These are phyloP conservation scores for Xylariales sp. DNA, from an alignment of 2,329 filamentous ascomycete species.

Conservation along the genomic window DNA sequence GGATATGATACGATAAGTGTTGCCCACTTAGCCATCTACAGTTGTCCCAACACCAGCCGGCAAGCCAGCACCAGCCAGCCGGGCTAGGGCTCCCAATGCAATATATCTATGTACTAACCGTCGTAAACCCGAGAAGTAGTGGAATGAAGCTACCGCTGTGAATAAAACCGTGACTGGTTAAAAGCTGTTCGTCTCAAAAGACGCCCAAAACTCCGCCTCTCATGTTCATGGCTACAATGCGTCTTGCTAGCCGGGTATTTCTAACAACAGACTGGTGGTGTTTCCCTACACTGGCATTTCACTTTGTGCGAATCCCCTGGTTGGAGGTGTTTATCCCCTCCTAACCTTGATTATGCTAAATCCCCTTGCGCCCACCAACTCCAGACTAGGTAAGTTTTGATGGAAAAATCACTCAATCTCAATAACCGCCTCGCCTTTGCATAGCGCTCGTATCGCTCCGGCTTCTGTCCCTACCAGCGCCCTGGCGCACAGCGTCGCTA, in stretches of 20 bases:
- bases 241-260: conserved; percentile 37
- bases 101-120: conserved; percentile 27
- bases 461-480: conserved; percentile 60
- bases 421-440: conserved; percentile 36
- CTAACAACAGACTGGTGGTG: conserved; percentile 33
- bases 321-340: conserved; percentile 3
- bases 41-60: conserved; percentile 6
- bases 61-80: conserved; percentile 20
- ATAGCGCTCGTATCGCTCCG: conserved; percentile 54
- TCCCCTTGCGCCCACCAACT: conserved; percentile 31
- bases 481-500: conserved; percentile 75
- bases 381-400: conserved; percentile 14
- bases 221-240: conserved; percentile 35
- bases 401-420: conserved; percentile 12
- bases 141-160: background rate
- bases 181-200: conserved; percentile 23
- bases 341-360: conserved; percentile 17
- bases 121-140: conserved; percentile 21
- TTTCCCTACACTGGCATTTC: conserved; percentile 10
- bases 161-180: conserved; percentile 1
- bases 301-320: conserved; percentile 10
- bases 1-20: conserved; percentile 15
- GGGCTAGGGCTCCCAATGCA: conserved; percentile 30
- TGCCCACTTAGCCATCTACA: conserved; percentile 7
- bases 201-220: conserved; percentile 35